phyloP scores from a whole-genome alignment of 805 yeast genomes.

The Zygosaccharomyces gambellarensis region DNA sequence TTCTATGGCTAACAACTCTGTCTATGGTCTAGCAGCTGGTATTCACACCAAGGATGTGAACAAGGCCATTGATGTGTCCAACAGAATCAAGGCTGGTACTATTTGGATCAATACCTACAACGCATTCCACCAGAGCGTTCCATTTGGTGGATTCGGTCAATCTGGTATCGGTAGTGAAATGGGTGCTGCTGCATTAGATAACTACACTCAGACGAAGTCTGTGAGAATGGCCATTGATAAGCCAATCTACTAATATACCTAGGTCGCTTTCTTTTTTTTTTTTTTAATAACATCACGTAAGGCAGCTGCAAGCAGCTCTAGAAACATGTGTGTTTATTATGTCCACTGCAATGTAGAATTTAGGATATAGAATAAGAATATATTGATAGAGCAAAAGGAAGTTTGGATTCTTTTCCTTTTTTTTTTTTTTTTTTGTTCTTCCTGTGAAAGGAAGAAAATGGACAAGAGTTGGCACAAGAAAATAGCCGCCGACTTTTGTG shows the following conservation, averaged over 20 bases:
- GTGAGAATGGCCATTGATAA: constrained; percentile 56
- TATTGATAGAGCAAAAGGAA: too few species aligned
- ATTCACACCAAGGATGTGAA: constrained; percentile 67
- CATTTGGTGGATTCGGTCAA: constrained; percentile 87
- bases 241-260: constrained; percentile 7
- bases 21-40: constrained; percentile 86
- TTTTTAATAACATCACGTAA: neutral
- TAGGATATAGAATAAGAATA: too few species aligned
- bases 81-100: constrained; percentile 69
- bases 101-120: constrained; percentile 83
- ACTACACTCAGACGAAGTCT: constrained; percentile 79
- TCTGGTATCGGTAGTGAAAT: constrained; percentile 90
- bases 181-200: constrained; percentile 79
- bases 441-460: too few species aligned
- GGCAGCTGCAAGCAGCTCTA: neutral
- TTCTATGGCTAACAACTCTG: constrained; percentile 66
- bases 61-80: constrained; percentile 63
- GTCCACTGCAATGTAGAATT: too few species aligned
- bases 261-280: neutral
- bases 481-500: too few species aligned
- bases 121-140: constrained; percentile 78
- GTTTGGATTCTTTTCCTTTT: too few species aligned
- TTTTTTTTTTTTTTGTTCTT: too few species aligned
- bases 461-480: too few species aligned
- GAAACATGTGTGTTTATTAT: neutral